Percentiles rank a stretch among this genome's conserved stretches.
Conservation (phyloP, 176 grass and related monocot genomes). For the Lolium rigidum region DNA sequence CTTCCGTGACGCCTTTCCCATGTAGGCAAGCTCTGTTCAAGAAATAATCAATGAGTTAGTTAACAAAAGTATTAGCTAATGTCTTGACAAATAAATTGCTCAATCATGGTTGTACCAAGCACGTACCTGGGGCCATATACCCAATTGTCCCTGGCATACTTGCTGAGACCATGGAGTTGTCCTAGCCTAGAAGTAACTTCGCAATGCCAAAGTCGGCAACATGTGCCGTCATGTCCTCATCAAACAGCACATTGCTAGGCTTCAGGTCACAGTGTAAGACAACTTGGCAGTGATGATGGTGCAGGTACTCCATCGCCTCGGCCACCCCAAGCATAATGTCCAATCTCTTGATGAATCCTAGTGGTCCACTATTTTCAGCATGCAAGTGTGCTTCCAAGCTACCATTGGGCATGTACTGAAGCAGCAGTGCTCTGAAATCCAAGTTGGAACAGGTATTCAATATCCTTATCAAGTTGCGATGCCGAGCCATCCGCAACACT, state of each 20-base stretch:
- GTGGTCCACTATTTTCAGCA: background rate
- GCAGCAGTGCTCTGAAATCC: slow-evolving; percentile 14
- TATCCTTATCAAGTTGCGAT: slow-evolving; percentile 26
- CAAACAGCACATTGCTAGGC: slow-evolving; percentile 28
- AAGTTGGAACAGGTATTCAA: background rate
- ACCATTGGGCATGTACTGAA: slow-evolving; percentile 30
- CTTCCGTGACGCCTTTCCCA: slow-evolving; percentile 12
- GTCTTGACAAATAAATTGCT: background rate
- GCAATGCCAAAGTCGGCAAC: slow-evolving; percentile 55
- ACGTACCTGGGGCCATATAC: slow-evolving; percentile 42
- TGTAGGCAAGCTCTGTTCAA: slow-evolving; percentile 36
- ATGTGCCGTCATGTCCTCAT: slow-evolving; percentile 37
- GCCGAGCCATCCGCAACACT: slow-evolving; percentile 2
- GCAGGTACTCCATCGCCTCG: slow-evolving; percentile 18
- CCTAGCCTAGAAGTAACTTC: slow-evolving; percentile 8
- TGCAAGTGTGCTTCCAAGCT: background rate
- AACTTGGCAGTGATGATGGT: slow-evolving; percentile 2
- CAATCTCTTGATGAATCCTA: background rate
- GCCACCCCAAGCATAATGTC: slow-evolving; percentile 13
- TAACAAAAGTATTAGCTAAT: background rate
- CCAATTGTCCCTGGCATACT: slow-evolving; percentile 36
- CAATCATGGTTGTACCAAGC: background rate
- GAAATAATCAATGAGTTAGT: background rate
- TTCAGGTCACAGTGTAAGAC: slow-evolving; percentile 29
- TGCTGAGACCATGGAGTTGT: background rate